Evolutionary conservation across 495 filamentous ascomycete genomes (phyloP).

Genomic region (Penicillium dipodomyicola): DNA sequence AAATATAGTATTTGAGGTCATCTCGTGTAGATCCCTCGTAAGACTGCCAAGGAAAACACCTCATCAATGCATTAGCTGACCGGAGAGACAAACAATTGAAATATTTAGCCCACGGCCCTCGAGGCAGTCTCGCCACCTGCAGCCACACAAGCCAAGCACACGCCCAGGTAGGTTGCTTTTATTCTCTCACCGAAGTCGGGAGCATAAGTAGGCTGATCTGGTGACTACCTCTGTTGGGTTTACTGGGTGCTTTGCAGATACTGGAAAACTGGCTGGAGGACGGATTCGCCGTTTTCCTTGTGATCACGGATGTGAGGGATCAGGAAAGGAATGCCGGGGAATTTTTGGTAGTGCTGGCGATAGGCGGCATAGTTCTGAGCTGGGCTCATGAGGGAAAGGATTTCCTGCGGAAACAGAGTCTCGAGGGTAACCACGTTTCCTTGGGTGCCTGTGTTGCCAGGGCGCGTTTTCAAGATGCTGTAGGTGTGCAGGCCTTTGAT

Average conservation of each 20-base stretch:
- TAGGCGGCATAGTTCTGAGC: constrained; percentile 37
- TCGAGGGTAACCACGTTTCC: constrained; percentile 23
- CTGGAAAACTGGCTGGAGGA: constrained; percentile 34
- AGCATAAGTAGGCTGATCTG: not conserved
- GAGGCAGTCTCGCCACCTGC: constrained; percentile 16
- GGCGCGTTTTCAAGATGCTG: constrained; percentile 26
- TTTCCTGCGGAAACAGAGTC: constrained; percentile 25
- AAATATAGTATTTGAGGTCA: constrained; percentile 16
- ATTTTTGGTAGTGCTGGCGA: constrained; percentile 31
- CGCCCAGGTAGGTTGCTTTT: constrained; percentile 7
- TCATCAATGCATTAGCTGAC: constrained; percentile 1
- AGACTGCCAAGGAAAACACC: constrained; percentile 9
- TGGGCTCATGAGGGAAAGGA: constrained; percentile 28
- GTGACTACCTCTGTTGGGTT: not conserved
- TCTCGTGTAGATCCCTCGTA: constrained; percentile 7
- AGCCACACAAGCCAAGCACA: constrained; percentile 18
- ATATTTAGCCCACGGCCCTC: not conserved
- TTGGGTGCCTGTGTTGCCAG: constrained; percentile 13
- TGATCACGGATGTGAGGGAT: constrained; percentile 40
- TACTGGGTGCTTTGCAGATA: constrained; percentile 21
- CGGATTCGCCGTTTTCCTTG: constrained; percentile 31
- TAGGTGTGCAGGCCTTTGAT: constrained; percentile 37
- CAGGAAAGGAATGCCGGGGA: constrained; percentile 43
- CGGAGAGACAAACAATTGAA: constrained; percentile 7
- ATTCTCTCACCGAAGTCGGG: constrained; percentile 3